phyloP scores from a whole-genome alignment of 345 rosid genomes.

The Isatis tinctoria region DNA sequence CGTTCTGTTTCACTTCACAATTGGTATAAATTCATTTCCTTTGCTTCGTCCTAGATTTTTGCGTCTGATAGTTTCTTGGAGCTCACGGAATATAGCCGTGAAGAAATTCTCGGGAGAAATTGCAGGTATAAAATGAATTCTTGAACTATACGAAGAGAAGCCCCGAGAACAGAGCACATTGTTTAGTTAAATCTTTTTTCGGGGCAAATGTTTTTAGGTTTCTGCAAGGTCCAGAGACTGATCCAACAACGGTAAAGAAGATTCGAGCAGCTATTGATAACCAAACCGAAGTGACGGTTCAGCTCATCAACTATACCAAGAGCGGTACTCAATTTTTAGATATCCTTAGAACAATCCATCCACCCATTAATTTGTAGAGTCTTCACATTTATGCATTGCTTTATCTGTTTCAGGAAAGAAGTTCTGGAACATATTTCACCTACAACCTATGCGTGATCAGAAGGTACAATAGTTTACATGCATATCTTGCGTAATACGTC shows the following conservation, averaged over 20 bases:
- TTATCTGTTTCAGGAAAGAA: conserved; percentile 65
- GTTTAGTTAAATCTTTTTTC: not conserved
- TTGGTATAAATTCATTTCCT: not conserved
- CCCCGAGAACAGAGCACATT: not conserved
- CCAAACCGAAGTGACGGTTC: conserved; percentile 87
- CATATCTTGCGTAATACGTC: not conserved
- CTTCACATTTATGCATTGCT: not conserved
- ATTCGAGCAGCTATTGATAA: conserved; percentile 86
- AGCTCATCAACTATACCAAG: conserved; percentile 91
- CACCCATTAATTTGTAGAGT: not conserved
- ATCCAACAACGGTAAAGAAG: conserved; percentile 84
- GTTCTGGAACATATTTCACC: conserved; percentile 96
- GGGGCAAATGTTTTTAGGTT: conserved; percentile 44
- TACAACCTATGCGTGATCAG: conserved; percentile 99
- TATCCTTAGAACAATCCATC: not conserved
- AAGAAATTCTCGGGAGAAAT: conserved; percentile 92
- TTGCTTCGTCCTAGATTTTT: conserved; percentile 53
- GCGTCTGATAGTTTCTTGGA: conserved; percentile 98
- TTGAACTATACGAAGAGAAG: not conserved
- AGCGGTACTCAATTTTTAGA: conserved; percentile 46
- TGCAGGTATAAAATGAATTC: conserved; percentile 57
- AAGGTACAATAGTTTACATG: conserved; percentile 48
- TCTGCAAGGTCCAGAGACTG: conserved; percentile 98
- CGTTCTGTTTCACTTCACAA: not conserved
- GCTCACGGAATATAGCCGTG: conserved; percentile 95